Base-by-base conservation (phyloP, 2,329 filamentous ascomycete species). In the Verticillium tricorpus region DNA sequence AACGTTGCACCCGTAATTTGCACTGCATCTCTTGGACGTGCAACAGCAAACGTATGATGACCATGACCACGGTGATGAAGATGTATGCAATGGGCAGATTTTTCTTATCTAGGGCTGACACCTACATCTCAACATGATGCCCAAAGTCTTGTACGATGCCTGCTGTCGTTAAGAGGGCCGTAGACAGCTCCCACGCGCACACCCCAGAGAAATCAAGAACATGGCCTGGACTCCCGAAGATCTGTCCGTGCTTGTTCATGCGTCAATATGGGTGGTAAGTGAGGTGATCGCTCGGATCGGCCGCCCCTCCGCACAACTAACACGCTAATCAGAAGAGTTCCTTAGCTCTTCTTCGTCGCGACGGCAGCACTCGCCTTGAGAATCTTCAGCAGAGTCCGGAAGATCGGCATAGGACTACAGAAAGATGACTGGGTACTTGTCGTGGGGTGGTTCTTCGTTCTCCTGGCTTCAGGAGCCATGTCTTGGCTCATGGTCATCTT, bases 371-470 rank as follows among this genome's bases (percentile, higher is more conserved):
- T 58, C 39, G 19, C 25, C 22, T 31, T 58, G 3, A 28, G 57
- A 9, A 19, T 58, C n/a, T 58, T 50, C 60, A 69, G 67, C 63
- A 73, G 73, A 57, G 25, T 67, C 22, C 39, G 62, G 4, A 68
- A 68, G 19, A n/a, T 50, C 54, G 64, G 66, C 8, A 62, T 70
- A 1, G 60, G 63, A 9, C 35, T 75, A 8, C 72, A 71, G 70
- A 71, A 70, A 69, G 72, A 74, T 60, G 72, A 74, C 59, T 66
- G 69, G 58, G 61, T 73, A 28, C 66, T 74, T 25, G 61, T 69
- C 11, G 62, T 58, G 1, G 66, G 72, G 1, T 74, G 69, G 71
- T 69, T 69, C 61, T 58, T 68, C 19, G 61, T 65, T 5, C 58
- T 70, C 0, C 31, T 60, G 67, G 69, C 58, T 62, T 68, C 63